Evolutionary conservation across 176 grass and related monocot genomes (phyloP), one percentile per base, ranked within the genome.

Genomic region (Canna indica): DNA sequence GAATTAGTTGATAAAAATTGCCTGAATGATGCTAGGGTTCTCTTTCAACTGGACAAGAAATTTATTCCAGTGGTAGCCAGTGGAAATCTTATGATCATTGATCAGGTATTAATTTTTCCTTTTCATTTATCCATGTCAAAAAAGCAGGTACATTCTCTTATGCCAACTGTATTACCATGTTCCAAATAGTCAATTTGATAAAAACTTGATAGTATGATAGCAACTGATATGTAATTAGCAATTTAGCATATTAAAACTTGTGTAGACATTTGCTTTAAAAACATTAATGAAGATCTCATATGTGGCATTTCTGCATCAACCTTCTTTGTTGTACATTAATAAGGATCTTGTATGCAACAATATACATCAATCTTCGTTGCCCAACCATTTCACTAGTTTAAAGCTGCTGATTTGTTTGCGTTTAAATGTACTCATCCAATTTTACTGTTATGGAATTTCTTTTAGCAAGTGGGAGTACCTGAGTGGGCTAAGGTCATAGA

Each of bases 11-110:
- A 87, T 73, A 91, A 86, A 72, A 77, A 90, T 67, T 83, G 83
- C 77, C 85, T 97, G 46, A 76, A 85, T 68, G 78, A 90, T 72
- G 86, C 93, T 63, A 91, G 79, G 70, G 93, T 97, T 85, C 76
- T 96, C 75, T 74, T 87, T 60, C 93, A 97, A 79, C 50, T 97
- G 72, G 93, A 97, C 84, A 91, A 83, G 74, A 97, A 97, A 87
- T 97, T 90, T 81, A 97, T 97, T 85, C 93, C 93, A 4, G 77
- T 92, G 38, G 67, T 97, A 71, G 90, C 93, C 58, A 79, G 79
- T 70, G 74, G 85, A 82, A 90, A 45, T 29, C 76, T 97, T 65
- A 59, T 97, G 50, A 85, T 97, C 74, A 80, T 97, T 64, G 88
- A 91, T 66, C 88, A 91, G 84, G 88, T 91, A 73, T 76, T 16